Percentiles rank a stretch among this genome's conserved stretches.
Conservation (phyloP, 768 basidiomycete genomes). For the Hydnomerulius pinastri region DNA sequence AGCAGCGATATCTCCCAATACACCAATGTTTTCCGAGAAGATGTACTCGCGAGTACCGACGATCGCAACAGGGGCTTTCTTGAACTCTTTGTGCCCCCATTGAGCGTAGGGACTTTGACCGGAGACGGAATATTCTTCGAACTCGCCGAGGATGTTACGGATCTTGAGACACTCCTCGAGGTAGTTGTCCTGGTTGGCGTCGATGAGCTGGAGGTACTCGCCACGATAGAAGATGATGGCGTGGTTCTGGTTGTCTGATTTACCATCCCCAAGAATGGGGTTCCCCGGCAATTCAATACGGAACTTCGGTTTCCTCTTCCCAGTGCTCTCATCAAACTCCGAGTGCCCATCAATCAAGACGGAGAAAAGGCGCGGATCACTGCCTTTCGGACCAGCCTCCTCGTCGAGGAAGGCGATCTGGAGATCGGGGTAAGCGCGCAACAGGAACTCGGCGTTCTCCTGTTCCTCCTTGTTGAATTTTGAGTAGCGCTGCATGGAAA, state of each 20-base stretch:
- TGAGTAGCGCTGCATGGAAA: constrained; percentile 98
- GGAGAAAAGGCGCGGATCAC: constrained; percentile 88
- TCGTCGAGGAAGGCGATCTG: constrained; percentile 99
- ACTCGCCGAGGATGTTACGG: constrained; percentile 95
- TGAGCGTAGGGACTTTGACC: constrained; percentile 95
- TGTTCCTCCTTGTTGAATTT: constrained; percentile 99
- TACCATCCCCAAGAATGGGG: constrained; percentile 98
- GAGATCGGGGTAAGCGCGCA: constrained; percentile 97
- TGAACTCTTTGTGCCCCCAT: constrained; percentile 94
- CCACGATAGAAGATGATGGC: constrained; percentile 99
- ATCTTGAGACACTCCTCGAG: constrained; percentile 99
- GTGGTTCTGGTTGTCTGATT: constrained; percentile 99
- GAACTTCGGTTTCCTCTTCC: constrained; percentile 95
- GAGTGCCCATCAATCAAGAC: constrained; percentile 97
- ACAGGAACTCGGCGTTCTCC: constrained; percentile 96
- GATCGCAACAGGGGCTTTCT: constrained; percentile 90
- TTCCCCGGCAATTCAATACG: constrained; percentile 97
- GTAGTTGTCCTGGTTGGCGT: constrained; percentile 99
- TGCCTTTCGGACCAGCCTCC: constrained; percentile 85
- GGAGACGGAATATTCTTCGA: constrained; percentile 90
- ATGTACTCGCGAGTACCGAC: constrained; percentile 99
- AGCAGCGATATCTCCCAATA: constrained; percentile 97
- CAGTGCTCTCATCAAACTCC: constrained; percentile 85
- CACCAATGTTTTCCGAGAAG: constrained; percentile 99
- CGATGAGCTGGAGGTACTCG: constrained; percentile 98